Base-by-base conservation (phyloP, 768 basidiomycete species). In the Boletellus emodensis region DNA sequence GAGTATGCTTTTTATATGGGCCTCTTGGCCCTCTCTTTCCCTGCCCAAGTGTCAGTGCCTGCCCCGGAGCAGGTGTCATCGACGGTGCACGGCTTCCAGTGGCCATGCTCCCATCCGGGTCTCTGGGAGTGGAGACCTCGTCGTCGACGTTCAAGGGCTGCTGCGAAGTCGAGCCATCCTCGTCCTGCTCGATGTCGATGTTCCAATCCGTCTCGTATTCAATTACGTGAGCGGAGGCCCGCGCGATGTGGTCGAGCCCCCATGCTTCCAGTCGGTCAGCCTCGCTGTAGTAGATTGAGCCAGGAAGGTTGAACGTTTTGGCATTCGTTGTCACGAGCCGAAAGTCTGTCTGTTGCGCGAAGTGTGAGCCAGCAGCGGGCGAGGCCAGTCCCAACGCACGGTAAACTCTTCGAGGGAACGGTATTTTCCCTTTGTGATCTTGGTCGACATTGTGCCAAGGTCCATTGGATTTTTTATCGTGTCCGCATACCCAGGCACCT, bases 391-490 rank as follows among this genome's bases (percentile, higher is more conserved):
- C 3, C 1, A 35, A 72, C 84, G 51, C 60, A 89, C 89, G 8
- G 81, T 74, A 62, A 91, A 91, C 38, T 91, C 88, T 49, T 90
- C 88, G 42, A 91, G 66, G 3, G 85, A 86, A 17, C 84, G 78
- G 66, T 95, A 95, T 54, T 79, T 82, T 6, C 87, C 87, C 60
- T 71, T 79, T 51, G 77, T 77, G 40, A 94, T 86, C 68, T 94
- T 95, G 48, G 74, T 72, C 17, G 83, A 70, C 74, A 98, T 87
- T 0, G 93, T 94, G 0, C 89, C 88, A 49, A 98, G 75, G 61
- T 97, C 94, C 94, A 97, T 98, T 7, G 94, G 93, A 17, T 76
- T 75, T 59, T 87, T 84, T 44, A 98, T 81, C 42, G 84, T 71
- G 72, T 86, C 82, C 12, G 72, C 49, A 56, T 86, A 86, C 1